Percentiles rank a stretch among this genome's conserved stretches.
These are phyloP conservation scores for Wickerhamiella shivajii DNA, from an alignment of 805 yeast species.

Conservation along the genomic window DNA sequence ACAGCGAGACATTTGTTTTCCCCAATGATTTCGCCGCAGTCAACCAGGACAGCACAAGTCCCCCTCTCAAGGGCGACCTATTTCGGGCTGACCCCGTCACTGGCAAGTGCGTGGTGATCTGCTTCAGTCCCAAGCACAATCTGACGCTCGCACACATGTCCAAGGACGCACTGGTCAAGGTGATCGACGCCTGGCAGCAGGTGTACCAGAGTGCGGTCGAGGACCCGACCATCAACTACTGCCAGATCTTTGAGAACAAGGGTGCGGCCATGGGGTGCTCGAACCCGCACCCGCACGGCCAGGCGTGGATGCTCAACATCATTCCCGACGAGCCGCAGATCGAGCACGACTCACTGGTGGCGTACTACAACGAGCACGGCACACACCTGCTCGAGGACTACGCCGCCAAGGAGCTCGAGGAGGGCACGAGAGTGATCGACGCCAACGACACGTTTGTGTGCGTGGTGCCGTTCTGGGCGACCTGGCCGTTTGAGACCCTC, in stretches of 20 bases:
- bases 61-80: slow-evolving; percentile 27
- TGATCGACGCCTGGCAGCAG: slow-evolving; percentile 47
- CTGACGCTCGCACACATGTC: slow-evolving; percentile 52
- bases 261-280: slow-evolving; percentile 75
- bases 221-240: slow-evolving; percentile 33
- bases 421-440: slow-evolving; percentile 33
- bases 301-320: slow-evolving; percentile 57
- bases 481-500: slow-evolving; percentile 69
- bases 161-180: slow-evolving; percentile 29
- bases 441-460: slow-evolving; percentile 50
- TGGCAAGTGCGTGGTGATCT: slow-evolving; percentile 58
- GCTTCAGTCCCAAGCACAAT: slow-evolving; percentile 58
- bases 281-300: slow-evolving; percentile 73
- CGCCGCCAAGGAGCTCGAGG: slow-evolving; percentile 36
- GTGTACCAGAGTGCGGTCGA: slow-evolving; percentile 32
- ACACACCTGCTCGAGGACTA: slow-evolving; percentile 49
- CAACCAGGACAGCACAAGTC: slow-evolving; percentile 19
- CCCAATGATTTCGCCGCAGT: slow-evolving; percentile 63
- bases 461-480: slow-evolving; percentile 70
- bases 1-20: slow-evolving; percentile 43
- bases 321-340: slow-evolving; percentile 53
- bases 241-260: slow-evolving; percentile 65
- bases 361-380: slow-evolving; percentile 31
- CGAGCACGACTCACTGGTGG: slow-evolving; percentile 38
- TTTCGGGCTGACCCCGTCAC: slow-evolving; percentile 43